These are phyloP conservation scores for Inonotus obliquus DNA, from an alignment of 1,284 basidiomycete genomes.

Conservation along the genomic window DNA sequence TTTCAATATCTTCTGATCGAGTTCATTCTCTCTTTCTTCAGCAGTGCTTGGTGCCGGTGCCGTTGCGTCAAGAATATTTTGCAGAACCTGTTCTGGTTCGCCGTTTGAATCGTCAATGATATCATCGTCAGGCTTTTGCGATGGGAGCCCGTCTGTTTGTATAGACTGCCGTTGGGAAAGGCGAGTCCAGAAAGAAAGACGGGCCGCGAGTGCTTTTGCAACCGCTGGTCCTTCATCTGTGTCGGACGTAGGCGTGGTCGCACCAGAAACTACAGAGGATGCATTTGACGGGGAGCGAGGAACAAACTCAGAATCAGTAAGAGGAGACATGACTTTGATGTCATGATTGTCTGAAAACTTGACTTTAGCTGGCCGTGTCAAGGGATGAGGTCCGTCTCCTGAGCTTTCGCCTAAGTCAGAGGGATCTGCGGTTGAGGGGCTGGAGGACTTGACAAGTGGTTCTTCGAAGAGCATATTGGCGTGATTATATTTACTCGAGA, in stretches of 20 bases:
- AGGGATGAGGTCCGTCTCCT: not conserved
- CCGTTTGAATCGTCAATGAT: constrained; percentile 11
- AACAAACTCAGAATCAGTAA: constrained; percentile 23
- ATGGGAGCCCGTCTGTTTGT: constrained; percentile 6
- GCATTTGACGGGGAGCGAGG: constrained; percentile 30
- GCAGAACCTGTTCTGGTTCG: constrained; percentile 48
- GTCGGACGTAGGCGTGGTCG: constrained; percentile 51
- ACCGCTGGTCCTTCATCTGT: constrained; percentile 44
- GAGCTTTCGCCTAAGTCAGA: not conserved
- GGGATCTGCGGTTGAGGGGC: not conserved
- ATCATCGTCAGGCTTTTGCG: constrained; percentile 11
- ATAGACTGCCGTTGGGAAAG: constrained; percentile 39
- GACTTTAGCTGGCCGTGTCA: constrained; percentile 1
- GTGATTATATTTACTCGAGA: constrained; percentile 5
- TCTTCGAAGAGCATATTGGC: not conserved
- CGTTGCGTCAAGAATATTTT: constrained; percentile 49
- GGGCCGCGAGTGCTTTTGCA: constrained; percentile 54
- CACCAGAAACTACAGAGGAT: constrained; percentile 46
- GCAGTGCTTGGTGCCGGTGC: constrained; percentile 53
- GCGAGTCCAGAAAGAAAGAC: constrained; percentile 69
- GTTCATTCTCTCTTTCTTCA: constrained; percentile 63
- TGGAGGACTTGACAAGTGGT: not conserved
- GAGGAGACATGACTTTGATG: constrained; percentile 28
- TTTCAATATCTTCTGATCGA: constrained; percentile 74
- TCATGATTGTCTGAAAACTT: constrained; percentile 11